Evolutionary conservation across 2,329 filamentous ascomycete species (phyloP), one percentile per base, ranked within the genome.

Genomic region (Epichloe sibirici): DNA sequence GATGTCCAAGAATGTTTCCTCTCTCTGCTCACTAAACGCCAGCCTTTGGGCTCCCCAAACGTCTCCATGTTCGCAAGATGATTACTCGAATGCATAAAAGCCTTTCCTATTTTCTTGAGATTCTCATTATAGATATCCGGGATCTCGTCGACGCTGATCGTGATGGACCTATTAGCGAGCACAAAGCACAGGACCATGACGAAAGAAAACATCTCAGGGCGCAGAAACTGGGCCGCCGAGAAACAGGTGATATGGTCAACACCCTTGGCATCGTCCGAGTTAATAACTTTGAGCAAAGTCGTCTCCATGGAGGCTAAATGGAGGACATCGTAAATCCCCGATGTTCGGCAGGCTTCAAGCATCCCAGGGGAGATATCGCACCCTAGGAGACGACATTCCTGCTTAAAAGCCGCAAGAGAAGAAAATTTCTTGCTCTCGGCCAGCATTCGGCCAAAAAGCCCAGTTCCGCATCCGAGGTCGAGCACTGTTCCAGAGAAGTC

Each of bases 331-430:
- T 50, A 44, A 9, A 37, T 11, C 28, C 40, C 48, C 12, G 40
- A 8, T 25, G 44, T 9, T 8, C 39, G 39, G 12, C 48, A 50
- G 28, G 37, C 6, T 12, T 50, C 40, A 17, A 44, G 17, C 48
- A 50, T 50, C 2, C 21, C 40, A 3, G 48, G 15, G 7, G 48
- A 50, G 40, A 50, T 50, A 31, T 50, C 48, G 31, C 48, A 49
- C 0, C 48, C 48, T 25, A 43, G 25, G 25, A 49, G 38, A 8
- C 25, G 37, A 38, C 1, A 28, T 35, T 23, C 9, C 8, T 1
- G 9, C 8, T 39, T 11, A 9, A 21, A 28, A n/a, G 35, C n/a
- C 5, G 37, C 28, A 31, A 21, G 46, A 31, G 31, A 31, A 31
- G 31, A 31, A 31, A 7, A 28, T 28, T 48, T 48, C 6, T 8